Conservation (phyloP, 1,139 yeast genomes). For the Saccharomyces hybrid region DNA sequence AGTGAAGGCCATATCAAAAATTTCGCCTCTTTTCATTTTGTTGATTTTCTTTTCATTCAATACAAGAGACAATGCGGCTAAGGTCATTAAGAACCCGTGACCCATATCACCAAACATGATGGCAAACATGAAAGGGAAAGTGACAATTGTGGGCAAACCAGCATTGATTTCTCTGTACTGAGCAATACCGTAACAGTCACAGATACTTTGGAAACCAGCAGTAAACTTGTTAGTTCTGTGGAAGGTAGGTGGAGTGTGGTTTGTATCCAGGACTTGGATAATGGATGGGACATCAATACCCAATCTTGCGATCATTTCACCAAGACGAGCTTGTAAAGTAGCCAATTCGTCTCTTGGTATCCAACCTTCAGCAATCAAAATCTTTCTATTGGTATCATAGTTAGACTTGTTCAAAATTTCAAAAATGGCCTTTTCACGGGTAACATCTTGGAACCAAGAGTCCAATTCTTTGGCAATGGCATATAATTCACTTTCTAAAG, state of each 20-base stretch:
- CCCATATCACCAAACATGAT: slow-evolving; percentile 99
- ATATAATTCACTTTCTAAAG: slow-evolving; percentile 65
- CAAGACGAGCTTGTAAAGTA: slow-evolving; percentile 49
- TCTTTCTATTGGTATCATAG: slow-evolving; percentile 76
- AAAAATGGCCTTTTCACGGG: slow-evolving; percentile 69
- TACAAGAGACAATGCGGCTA: slow-evolving; percentile 67
- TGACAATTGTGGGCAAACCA: slow-evolving; percentile 86
- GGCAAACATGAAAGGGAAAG: slow-evolving; percentile 98
- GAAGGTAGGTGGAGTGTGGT: slow-evolving; percentile 85
- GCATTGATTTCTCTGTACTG: slow-evolving; percentile 95
- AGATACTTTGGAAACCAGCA: slow-evolving; percentile 81
- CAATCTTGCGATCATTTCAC: slow-evolving; percentile 47
- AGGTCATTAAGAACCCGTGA: slow-evolving; percentile 74
- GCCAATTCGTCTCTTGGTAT: slow-evolving; percentile 54
- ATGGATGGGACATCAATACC: slow-evolving; percentile 50
- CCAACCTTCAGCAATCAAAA: slow-evolving; percentile 98
- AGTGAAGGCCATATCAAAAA: slow-evolving; percentile 89
- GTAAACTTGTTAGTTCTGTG: slow-evolving; percentile 91
- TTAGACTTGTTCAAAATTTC: slow-evolving; percentile 73
- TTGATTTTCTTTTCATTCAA: slow-evolving; percentile 59
- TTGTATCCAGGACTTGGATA: slow-evolving; percentile 72
- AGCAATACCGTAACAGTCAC: slow-evolving; percentile 93
- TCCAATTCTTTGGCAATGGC: slow-evolving; percentile 69
- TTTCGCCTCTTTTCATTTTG: slow-evolving; percentile 74
- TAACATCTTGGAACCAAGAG: slow-evolving; percentile 56